A percentile compares a stretch with the other conserved stretches of the same genome.
Evolutionary conservation across 148 eudicot genomes (phyloP).

Genomic region (Persicaria maculosa): DNA sequence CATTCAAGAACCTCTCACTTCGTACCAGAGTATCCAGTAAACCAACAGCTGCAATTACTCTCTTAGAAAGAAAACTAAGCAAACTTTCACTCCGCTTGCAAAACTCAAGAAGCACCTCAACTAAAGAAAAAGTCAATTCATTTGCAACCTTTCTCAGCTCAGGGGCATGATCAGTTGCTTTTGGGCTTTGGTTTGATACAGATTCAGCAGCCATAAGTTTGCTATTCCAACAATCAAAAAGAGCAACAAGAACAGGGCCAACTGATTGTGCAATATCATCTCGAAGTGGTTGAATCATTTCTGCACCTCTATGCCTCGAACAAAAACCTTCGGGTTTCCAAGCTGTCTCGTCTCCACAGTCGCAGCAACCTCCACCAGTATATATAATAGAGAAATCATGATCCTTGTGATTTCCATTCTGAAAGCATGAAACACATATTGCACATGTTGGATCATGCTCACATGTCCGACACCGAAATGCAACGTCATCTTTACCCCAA

Average conservation of each 20-base stretch:
- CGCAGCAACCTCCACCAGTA: constrained; percentile 98
- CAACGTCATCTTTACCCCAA: constrained; percentile 93
- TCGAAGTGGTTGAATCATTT: constrained; percentile 80
- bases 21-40: constrained; percentile 63
- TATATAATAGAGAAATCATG: constrained; percentile 93
- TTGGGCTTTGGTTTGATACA: constrained; percentile 27
- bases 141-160: constrained; percentile 36
- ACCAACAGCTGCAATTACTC: constrained; percentile 40
- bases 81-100: constrained; percentile 83
- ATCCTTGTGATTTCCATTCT: constrained; percentile 82
- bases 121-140: constrained; percentile 47
- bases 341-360: constrained; percentile 98
- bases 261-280: constrained; percentile 53
- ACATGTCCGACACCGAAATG: constrained; percentile 91
- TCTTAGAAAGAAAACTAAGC: constrained; percentile 73
- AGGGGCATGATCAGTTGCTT: constrained; percentile 20
- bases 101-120: constrained; percentile 73
- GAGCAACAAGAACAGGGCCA: constrained; percentile 68
- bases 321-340: constrained; percentile 98
- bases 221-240: constrained; percentile 51
- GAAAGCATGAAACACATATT: constrained; percentile 96
- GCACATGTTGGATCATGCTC: constrained; percentile 99
- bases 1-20: constrained; percentile 66
- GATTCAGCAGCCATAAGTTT: constrained; percentile 38
- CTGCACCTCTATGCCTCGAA: constrained; percentile 92